Evolutionary conservation across 805 yeast species (phyloP), one percentile per base, ranked within the genome.

Genomic region (Candida ponderosae): DNA sequence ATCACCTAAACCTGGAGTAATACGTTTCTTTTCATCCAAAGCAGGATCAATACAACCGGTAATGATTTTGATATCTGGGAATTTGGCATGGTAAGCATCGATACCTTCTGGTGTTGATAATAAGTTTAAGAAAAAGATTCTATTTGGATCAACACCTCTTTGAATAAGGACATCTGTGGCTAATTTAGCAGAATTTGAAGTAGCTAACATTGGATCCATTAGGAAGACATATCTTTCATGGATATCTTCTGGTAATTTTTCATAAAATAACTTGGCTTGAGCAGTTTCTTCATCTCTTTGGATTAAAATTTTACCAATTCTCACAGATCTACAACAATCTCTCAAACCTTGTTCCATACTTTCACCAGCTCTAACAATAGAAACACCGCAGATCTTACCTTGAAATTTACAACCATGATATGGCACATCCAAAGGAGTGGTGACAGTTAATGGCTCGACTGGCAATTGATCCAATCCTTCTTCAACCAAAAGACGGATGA

Each of bases 261-360:
- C 96, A 60, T 89, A 93, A 63, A 82, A 93, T 38, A 93, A 66
- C 58, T 87, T 85, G 31, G 98, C 97, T 50, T 73, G 61, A 3
- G 97, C 96, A 19, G 97, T 93, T 63, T 93, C 98, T 64, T 93
- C 99, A 56, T 93, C 97, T 63, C 99, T 76, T 67, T 93, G 99
- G 50, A 93, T 93, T 56, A 93, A 70, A 49, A 93, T 90, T 68
- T 93, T 93, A 37, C 99, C 99, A 42, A 93, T 84, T 56, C 97
- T 74, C 29, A 93, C 98, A 10, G 95, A 82, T 47, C 98, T 75
- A 60, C 97, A 88, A 63, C 98, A 90, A 59, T 90, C 97, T 60
- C 99, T 78, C 46, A 93, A 69, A 26, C 97, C 98, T 70, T 87
- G 95, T 63, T 93, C 99, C 99, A 93, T 93, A 32, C 95, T 82